A percentile compares a stretch with the other conserved stretches of the same genome.
These are phyloP conservation scores for Passalora sequoiae DNA, from an alignment of 2,329 filamentous ascomycete genomes.

Conservation along the genomic window DNA sequence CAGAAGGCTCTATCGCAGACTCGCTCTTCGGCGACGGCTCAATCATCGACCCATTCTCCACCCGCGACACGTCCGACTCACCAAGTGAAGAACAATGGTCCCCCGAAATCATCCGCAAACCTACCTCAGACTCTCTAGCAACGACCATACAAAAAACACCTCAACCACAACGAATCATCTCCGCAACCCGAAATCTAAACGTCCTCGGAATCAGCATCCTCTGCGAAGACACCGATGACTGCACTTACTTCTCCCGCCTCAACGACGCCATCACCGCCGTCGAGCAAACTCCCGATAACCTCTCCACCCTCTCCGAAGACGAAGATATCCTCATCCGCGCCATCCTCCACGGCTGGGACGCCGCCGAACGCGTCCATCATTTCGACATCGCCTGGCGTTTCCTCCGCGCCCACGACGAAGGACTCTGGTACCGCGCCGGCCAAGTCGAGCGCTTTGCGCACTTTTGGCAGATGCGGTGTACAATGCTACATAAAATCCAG, in stretches of 20 bases:
- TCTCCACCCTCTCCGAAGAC: constrained; percentile 16
- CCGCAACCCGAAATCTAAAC: constrained; percentile 16
- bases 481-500: constrained; percentile 20
- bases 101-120: constrained; percentile 7
- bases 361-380: constrained; percentile 20
- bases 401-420: constrained; percentile 21
- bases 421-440: constrained; percentile 20
- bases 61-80: constrained; percentile 7
- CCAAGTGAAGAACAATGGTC: constrained; percentile 19
- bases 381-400: constrained; percentile 24
- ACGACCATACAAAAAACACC: neutral
- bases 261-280: constrained; percentile 18
- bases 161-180: constrained; percentile 1
- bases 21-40: constrained; percentile 4
- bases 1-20: constrained; percentile 11
- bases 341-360: constrained; percentile 20
- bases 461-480: constrained; percentile 19
- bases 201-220: constrained; percentile 19
- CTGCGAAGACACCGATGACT: constrained; percentile 18
- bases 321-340: constrained; percentile 21
- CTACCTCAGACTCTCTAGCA: too few relatives aligned
- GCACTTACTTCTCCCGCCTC: constrained; percentile 18
- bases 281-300: constrained; percentile 18
- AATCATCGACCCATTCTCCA: constrained; percentile 5
- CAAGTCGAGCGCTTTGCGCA: constrained; percentile 16